These are phyloP conservation scores for Suillus tomentosus DNA, from an alignment of 768 basidiomycete species.

Conservation along the genomic window DNA sequence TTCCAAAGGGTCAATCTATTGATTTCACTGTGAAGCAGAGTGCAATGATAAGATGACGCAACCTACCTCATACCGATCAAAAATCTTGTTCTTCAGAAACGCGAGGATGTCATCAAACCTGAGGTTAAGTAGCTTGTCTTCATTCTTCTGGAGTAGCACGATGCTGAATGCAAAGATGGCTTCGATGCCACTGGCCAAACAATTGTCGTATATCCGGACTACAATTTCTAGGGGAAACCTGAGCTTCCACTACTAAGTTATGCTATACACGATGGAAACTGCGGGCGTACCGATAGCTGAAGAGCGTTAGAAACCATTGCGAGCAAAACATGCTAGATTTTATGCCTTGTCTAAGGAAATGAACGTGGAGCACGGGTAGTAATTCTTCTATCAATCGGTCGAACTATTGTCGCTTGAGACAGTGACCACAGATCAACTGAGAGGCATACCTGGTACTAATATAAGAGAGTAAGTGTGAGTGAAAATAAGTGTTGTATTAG, in stretches of 20 bases:
- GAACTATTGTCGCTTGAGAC: conserved; percentile 56
- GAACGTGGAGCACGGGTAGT: conserved; percentile 88
- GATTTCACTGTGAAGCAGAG: conserved; percentile 2
- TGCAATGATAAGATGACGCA: neutral
- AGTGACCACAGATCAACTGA: conserved; percentile 10
- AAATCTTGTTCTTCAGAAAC: conserved; percentile 78
- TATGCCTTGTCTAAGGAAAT: conserved; percentile 90
- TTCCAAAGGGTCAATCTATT: conserved; percentile 31
- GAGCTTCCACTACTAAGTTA: conserved; percentile 3
- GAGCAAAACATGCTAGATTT: conserved; percentile 99
- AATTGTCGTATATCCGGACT: conserved; percentile 95
- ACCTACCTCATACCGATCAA: conserved; percentile 76
- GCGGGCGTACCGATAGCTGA: conserved; percentile 79
- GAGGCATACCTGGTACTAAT: conserved; percentile 59
- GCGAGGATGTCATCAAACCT: conserved; percentile 91
- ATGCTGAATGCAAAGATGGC: conserved; percentile 96
- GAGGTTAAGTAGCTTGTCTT: conserved; percentile 71
- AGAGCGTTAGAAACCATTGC: conserved; percentile 98
- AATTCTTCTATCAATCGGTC: conserved; percentile 93
- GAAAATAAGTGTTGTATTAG: neutral
- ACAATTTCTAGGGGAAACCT: conserved; percentile 95
- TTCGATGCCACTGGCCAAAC: conserved; percentile 95
- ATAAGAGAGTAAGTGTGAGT: conserved; percentile 7
- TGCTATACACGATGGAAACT: neutral
- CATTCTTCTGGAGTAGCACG: conserved; percentile 84